Conservation (phyloP, 192 early-diverging fungal species). For the Coemansia erecta region DNA sequence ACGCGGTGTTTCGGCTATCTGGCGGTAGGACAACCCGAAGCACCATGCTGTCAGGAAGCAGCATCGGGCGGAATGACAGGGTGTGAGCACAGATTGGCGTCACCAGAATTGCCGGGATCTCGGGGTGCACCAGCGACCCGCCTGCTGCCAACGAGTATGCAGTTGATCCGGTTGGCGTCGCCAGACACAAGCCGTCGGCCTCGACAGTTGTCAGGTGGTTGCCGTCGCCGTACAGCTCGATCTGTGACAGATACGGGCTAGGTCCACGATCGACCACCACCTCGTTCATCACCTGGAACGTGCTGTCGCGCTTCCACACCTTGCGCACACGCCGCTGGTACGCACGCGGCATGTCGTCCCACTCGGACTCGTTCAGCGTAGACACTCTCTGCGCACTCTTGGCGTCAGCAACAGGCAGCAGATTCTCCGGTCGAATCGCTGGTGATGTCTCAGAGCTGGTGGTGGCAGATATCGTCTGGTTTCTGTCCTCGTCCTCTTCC, state of each 20-base stretch:
- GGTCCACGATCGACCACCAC: constrained; percentile 94
- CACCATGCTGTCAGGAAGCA: constrained; percentile 92
- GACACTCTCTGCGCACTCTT: neutral
- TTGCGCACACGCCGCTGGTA: constrained; percentile 56
- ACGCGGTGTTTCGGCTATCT: constrained; percentile 83
- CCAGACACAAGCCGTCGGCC: constrained; percentile 92
- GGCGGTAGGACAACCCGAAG: constrained; percentile 80
- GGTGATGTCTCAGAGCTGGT: neutral
- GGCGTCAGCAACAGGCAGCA: neutral
- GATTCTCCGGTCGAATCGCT: neutral
- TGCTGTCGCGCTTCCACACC: constrained; percentile 58
- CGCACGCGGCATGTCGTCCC: constrained; percentile 47
- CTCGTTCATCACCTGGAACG: constrained; percentile 94
- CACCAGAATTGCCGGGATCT: constrained; percentile 87
- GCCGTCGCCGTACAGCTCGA: constrained; percentile 86
- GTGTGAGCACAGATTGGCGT: constrained; percentile 94
- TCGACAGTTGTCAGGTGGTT: constrained; percentile 91
- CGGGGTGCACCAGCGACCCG: constrained; percentile 92
- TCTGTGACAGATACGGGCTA: constrained; percentile 81
- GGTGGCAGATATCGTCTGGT: neutral
- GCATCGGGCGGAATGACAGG: constrained; percentile 93
- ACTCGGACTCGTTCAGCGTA: constrained; percentile 33
- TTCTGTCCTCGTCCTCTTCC: constrained; percentile 1
- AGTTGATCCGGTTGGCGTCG: constrained; percentile 92
- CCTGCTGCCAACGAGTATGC: constrained; percentile 92